phyloP scores from a whole-genome alignment of 108 stramenopile genomes.

The Skeletonema costatum region DNA sequence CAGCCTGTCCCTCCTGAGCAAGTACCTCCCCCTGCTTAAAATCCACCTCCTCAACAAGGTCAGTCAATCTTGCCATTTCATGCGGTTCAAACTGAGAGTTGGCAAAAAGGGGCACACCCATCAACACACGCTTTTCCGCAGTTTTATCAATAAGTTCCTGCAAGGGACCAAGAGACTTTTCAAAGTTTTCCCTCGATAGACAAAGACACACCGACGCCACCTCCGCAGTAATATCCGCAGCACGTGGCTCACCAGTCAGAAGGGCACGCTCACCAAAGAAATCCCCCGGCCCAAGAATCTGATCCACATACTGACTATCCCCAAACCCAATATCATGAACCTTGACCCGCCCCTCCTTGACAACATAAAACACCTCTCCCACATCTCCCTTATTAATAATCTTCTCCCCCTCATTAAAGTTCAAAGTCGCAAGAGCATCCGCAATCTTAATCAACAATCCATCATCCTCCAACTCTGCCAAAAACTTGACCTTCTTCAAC shows the following conservation, averaged over 20 bases:
- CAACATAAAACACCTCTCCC: constrained; percentile 95
- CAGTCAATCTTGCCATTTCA: constrained; percentile 81
- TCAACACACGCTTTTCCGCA: constrained; percentile 80
- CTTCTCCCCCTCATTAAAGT: constrained; percentile 82
- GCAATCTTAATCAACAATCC: constrained; percentile 71
- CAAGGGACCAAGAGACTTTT: constrained; percentile 77
- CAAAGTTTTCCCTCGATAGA: constrained; percentile 80
- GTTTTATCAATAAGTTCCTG: constrained; percentile 80
- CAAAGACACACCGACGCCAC: constrained; percentile 72
- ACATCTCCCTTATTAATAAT: constrained; percentile 90
- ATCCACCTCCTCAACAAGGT: constrained; percentile 63
- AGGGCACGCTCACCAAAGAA: constrained; percentile 97
- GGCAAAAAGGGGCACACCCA: constrained; percentile 88
- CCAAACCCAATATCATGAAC: constrained; percentile 86
- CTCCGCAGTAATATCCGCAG: constrained; percentile 79
- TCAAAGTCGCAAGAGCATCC: constrained; percentile 81
- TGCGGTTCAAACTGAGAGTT: constrained; percentile 83
- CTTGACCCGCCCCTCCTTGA: constrained; percentile 88
- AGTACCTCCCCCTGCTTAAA: constrained; percentile 70
- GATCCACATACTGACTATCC: constrained; percentile 74
- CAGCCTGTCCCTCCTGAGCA: constrained; percentile 76
- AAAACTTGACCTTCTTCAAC: constrained; percentile 61
- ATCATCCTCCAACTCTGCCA: constrained; percentile 71
- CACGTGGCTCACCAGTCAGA: constrained; percentile 93
- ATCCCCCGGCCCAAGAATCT: constrained; percentile 74